These are phyloP conservation scores for Podila verticillata DNA, from an alignment of 192 early-diverging fungal genomes.

Conservation along the genomic window DNA sequence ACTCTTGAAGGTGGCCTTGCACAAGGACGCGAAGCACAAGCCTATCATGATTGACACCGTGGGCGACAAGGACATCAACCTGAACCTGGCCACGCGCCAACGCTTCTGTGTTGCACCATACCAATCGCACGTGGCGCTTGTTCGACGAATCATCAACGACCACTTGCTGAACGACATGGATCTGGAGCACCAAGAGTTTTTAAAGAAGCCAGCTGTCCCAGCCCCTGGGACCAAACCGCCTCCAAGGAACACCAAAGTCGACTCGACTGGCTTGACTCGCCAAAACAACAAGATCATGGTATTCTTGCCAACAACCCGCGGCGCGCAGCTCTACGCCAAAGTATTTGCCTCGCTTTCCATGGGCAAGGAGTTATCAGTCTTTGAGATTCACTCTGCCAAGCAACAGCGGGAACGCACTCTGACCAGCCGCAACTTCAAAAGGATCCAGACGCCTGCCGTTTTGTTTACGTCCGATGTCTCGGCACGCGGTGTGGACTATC, in stretches of 20 bases:
- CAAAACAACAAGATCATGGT: conserved; percentile 83
- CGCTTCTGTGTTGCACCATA: conserved; percentile 74
- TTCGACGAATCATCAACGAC: conserved; percentile 74
- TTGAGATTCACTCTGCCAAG: conserved; percentile 83
- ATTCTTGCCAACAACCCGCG: conserved; percentile 87
- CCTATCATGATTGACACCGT: conserved; percentile 82
- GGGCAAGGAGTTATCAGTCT: conserved; percentile 62
- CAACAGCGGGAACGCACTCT: conserved; percentile 73
- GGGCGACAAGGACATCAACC: conserved; percentile 81
- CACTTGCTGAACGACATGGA: conserved; percentile 56
- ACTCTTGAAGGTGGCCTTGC: conserved; percentile 71
- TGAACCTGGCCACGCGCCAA: conserved; percentile 83
- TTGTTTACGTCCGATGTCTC: conserved; percentile 96
- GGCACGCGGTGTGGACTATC: conserved; percentile 97
- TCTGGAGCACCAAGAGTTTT: conserved; percentile 59
- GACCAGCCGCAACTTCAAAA: conserved; percentile 79
- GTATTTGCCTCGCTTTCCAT: conserved; percentile 64
- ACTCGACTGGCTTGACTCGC: conserved; percentile 3
- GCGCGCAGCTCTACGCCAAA: conserved; percentile 69
- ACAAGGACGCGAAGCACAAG: conserved; percentile 61
- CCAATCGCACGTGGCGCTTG: conserved; percentile 65
- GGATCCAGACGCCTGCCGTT: conserved; percentile 59
- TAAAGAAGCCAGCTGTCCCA: conserved; percentile 69
- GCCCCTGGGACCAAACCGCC: conserved; percentile 23
- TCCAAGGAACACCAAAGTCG: conserved; percentile 16